Evolutionary conservation across 2,329 filamentous ascomycete species (phyloP), one percentile per base, ranked within the genome.

Genomic region (Sclerotinia minor): DNA sequence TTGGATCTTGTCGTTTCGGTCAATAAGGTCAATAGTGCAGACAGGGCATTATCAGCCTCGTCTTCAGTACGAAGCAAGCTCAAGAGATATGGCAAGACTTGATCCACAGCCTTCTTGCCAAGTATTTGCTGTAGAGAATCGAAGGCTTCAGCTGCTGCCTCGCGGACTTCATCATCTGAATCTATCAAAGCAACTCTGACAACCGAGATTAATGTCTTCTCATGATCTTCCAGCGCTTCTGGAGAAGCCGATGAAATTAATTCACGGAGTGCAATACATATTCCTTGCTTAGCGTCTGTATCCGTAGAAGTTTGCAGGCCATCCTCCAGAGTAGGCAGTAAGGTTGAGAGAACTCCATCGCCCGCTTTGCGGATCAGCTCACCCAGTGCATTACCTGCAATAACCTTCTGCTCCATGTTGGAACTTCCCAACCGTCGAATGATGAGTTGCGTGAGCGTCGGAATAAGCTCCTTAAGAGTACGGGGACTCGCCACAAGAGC

Each of bases 321-420:
- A 78, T 96, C 92, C 77, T 98, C 94, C 60, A 99, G 86, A 45
- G 94, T 96, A 41, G 95, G 95, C 69, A 99, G 82, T 69, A 99
- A 82, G 54, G 88, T 96, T 32, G 93, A 87, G 71, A 99, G 83
- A 68, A 99, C 94, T 67, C 92, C 91, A 78, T 99, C 95, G 70
- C 96, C 95, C 75, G 95, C 94, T 80, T 97, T 97, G 75, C 95
- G 90, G 76, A 99, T 98, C 72, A 99, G 87, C 78, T 99, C 95
- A 76, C 95, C 95, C 67, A 99, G 85, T 60, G 95, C 93, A 78
- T 98, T 98, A 78, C 94, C 94, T 72, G 96, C 95, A 83, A 99
- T 99, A 74, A 97, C 91, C 83, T 97, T 98, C 79, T 99, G 95
- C 79, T 99, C 95, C 89, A 96, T 94, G 77, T 97, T 98, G 57